A percentile compares a stretch with the other conserved stretches of the same genome.
These are phyloP conservation scores for Kazachstania africana DNA, from an alignment of 805 yeast species.

Conservation along the genomic window DNA sequence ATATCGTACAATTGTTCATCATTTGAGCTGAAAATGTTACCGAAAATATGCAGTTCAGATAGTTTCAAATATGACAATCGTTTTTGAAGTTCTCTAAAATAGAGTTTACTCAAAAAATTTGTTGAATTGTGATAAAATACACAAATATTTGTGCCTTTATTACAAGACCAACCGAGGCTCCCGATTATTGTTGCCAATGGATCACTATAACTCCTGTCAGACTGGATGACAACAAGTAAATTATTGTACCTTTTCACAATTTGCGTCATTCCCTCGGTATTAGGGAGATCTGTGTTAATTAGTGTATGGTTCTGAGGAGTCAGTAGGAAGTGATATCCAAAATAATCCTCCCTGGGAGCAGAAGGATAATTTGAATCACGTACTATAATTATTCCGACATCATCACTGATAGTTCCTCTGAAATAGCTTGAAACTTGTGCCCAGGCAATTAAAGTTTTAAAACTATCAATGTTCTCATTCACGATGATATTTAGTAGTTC, in stretches of 20 bases:
- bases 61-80: slow-evolving; percentile 5
- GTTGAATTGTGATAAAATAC: slow-evolving; percentile 13
- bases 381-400: slow-evolving; percentile 16
- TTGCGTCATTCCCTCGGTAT: too few relatives aligned
- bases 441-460: slow-evolving; percentile 19
- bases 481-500: slow-evolving; percentile 19
- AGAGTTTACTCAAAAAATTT: slow-evolving; percentile 19
- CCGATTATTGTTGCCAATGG: slow-evolving; percentile 8
- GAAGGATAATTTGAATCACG: slow-evolving; percentile 7
- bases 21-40: slow-evolving; percentile 4
- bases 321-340: neutral
- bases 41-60: slow-evolving; percentile 19
- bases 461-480: slow-evolving; percentile 11
- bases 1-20: slow-evolving; percentile 13
- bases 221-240: slow-evolving; percentile 13
- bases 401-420: slow-evolving; percentile 5
- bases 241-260: too few relatives aligned
- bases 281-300: slow-evolving; percentile 7
- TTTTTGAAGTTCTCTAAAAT: slow-evolving; percentile 14
- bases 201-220: slow-evolving; percentile 16
- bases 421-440: slow-evolving; percentile 9
- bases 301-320: slow-evolving; percentile 9
- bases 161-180: slow-evolving; percentile 2
- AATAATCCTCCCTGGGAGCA: neutral
- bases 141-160: slow-evolving; percentile 9